Conservation (phyloP, 805 yeast genomes). For the Saccharomycopsis sp. region DNA sequence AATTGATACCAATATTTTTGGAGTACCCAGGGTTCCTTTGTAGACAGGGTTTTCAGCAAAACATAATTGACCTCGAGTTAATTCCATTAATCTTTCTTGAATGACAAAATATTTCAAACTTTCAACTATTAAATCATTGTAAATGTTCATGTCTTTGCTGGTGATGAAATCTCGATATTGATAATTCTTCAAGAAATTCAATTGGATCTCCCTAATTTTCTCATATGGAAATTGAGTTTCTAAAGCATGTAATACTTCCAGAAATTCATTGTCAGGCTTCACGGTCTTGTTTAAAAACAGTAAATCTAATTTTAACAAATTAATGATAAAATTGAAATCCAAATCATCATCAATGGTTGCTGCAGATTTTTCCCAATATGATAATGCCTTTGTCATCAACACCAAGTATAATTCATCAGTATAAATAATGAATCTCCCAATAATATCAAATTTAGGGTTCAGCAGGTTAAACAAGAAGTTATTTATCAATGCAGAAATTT, state of each 20-base stretch:
- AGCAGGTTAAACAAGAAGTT: conserved; percentile 9
- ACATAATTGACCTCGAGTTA: conserved; percentile 17
- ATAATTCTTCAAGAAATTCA: conserved; percentile 16
- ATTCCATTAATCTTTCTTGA: conserved; percentile 16
- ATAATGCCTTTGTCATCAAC: conserved; percentile 10
- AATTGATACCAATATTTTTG: not conserved
- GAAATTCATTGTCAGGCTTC: not conserved
- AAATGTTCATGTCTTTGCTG: conserved; percentile 9
- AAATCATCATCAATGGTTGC: conserved; percentile 9
- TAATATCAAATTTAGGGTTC: conserved; percentile 10
- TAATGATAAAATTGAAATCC: conserved; percentile 14
- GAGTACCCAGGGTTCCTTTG: not conserved
- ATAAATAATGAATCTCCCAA: conserved; percentile 5
- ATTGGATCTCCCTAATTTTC: conserved; percentile 14
- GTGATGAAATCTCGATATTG: conserved; percentile 13
- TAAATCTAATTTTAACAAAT: conserved; percentile 18
- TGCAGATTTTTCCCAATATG: conserved; percentile 16
- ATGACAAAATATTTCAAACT: conserved; percentile 16
- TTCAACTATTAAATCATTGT: conserved; percentile 7
- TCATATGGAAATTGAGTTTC: conserved; percentile 10
- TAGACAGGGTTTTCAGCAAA: conserved; percentile 11
- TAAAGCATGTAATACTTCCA: not conserved
- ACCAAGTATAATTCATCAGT: conserved; percentile 9
- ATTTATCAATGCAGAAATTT: conserved; percentile 8
- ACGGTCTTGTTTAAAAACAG: conserved; percentile 13